These are phyloP conservation scores for Aegilops sharonensis DNA, from an alignment of 176 grass and related monocot species.

Conservation along the genomic window DNA sequence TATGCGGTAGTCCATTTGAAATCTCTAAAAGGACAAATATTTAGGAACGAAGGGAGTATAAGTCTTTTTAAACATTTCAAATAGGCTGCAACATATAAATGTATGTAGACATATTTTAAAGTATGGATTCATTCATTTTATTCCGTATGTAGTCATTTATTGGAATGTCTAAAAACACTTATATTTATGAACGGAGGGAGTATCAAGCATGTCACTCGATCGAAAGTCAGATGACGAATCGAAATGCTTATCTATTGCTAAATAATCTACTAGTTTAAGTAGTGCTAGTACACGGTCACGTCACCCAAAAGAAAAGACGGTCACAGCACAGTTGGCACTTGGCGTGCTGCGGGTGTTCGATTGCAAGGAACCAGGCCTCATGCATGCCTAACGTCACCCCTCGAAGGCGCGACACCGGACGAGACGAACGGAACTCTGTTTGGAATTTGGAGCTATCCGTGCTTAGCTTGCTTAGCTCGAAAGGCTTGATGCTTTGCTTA, in stretches of 20 bases:
- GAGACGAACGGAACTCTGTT: slow-evolving; percentile 1
- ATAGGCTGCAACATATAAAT: too few relatives aligned
- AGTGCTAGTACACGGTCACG: not conserved
- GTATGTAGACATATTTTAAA: too few relatives aligned
- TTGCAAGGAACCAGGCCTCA: not conserved
- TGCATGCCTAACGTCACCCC: slow-evolving; percentile 2
- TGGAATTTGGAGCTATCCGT: not conserved
- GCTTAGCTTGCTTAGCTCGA: not conserved
- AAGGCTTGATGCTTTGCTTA: not conserved
- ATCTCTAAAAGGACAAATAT: too few relatives aligned
- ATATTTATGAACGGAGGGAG: too few relatives aligned
- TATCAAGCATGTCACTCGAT: not conserved
- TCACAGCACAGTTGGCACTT: not conserved
- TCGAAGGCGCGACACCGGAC: not conserved
- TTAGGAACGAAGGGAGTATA: too few relatives aligned
- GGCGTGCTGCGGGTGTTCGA: not conserved
- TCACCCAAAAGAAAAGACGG: not conserved
- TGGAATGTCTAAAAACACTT: too few relatives aligned
- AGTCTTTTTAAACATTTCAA: too few relatives aligned
- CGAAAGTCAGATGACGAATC: not conserved
- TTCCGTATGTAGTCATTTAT: too few relatives aligned
- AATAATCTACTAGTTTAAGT: too few relatives aligned
- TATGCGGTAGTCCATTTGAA: too few relatives aligned
- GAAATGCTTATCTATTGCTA: not conserved
- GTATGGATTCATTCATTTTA: too few relatives aligned